Base-by-base conservation (phyloP, 495 filamentous ascomycete species). In the Lophium mytilinum region DNA sequence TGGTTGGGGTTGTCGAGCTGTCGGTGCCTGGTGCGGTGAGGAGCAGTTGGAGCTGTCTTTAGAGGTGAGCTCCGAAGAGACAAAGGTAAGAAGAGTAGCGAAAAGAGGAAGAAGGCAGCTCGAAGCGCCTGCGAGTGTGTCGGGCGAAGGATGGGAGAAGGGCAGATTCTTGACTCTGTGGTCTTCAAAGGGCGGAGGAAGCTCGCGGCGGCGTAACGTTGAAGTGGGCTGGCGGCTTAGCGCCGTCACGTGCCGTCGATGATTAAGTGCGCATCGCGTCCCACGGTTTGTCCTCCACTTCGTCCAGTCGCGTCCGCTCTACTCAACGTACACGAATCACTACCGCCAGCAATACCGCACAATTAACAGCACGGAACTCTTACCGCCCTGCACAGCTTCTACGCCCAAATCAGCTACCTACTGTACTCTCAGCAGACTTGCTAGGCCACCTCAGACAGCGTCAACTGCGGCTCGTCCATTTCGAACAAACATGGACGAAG, bases 381-480 rank as follows among this genome's bases (percentile, higher is more conserved):
- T 30, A 30, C 24, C 24, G 2, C 6, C 46, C 4, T 49, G 46
- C 46, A 12, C 46, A 49, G 24, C 24, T 30, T 30, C 24, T 30
- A 30, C 24, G 24, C 24, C 24, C 24, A 30, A 30, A 42, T 14
- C 8, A 2, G 40, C 40, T 42, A 3, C 24, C 24, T 30, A 6
- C 24, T 30, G 24, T 6, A 14, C 14, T 18, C 17, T 8, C 40
- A 8, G 40, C 9, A 42, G 4, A n/a, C 40, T 42, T 42, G 17
- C 40, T 14, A 19, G 14, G 46, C 21, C 17, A 17, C 17, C 17
- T 50, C 46, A 50, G 34, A 11, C 17, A 15, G 24, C 45, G 48
- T 35, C 30, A 55, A 46, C 4, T 35, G n/a, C 50, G 14, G 15
- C 41, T 50, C 42, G 35, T 18, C 50, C 73, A 78, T 75, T 53